Evolutionary conservation across 257 asterid genomes (phyloP).

Genomic region (Catharanthus roseus): DNA sequence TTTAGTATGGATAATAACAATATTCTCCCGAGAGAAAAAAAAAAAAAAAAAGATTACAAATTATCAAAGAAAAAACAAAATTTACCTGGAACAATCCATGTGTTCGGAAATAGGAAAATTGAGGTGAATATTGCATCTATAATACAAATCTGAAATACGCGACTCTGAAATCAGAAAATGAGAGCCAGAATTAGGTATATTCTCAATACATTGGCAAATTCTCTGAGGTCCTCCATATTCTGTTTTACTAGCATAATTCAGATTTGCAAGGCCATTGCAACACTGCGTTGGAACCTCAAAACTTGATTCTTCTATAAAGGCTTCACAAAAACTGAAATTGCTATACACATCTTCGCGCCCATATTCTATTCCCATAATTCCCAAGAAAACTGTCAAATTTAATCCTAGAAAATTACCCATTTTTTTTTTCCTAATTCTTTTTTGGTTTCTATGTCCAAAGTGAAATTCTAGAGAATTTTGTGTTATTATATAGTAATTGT

Average conservation of each 20-base stretch:
- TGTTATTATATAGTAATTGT: too few species aligned
- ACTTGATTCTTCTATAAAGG: slow-evolving; percentile 16
- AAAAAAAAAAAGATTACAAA: too few species aligned
- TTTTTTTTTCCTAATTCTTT: background rate
- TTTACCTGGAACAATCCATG: slow-evolving; percentile 34
- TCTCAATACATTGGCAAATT: slow-evolving; percentile 34
- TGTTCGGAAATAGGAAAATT: slow-evolving; percentile 40
- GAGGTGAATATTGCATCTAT: slow-evolving; percentile 26
- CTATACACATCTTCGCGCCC: slow-evolving; percentile 25
- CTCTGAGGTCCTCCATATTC: slow-evolving; percentile 14
- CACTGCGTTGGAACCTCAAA: background rate
- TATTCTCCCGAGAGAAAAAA: too few species aligned
- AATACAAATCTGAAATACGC: slow-evolving; percentile 25
- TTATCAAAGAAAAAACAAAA: background rate
- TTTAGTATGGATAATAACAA: too few species aligned
- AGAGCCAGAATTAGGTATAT: background rate
- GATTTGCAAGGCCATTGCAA: slow-evolving; percentile 8
- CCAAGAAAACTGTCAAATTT: background rate
- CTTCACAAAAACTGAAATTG: slow-evolving; percentile 16
- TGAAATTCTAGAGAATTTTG: too few species aligned
- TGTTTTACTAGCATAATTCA: slow-evolving; percentile 16
- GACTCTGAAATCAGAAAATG: slow-evolving; percentile 3
- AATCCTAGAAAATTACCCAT: background rate
- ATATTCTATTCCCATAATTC: background rate
- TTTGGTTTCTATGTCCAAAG: background rate